phyloP scores from a whole-genome alignment of 2,329 filamentous ascomycete species.

The Verticillium klebahnii region DNA sequence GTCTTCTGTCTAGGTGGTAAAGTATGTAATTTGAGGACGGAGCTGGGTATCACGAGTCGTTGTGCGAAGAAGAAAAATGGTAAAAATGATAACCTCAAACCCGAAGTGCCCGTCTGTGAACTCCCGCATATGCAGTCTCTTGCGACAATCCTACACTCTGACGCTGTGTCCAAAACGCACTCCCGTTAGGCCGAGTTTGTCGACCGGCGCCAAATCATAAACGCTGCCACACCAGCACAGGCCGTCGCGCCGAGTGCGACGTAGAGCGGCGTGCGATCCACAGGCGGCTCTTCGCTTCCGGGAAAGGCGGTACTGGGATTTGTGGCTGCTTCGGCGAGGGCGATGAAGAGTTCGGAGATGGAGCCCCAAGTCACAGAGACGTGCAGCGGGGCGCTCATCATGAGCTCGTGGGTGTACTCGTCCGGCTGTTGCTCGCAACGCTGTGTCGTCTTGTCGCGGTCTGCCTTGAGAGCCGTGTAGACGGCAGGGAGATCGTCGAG shows the following conservation, averaged over 20 bases:
- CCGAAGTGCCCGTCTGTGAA: slow-evolving; percentile 5
- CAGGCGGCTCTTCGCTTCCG: slow-evolving; percentile 79
- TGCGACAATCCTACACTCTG: background rate
- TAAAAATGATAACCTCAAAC: background rate
- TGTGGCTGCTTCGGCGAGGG: slow-evolving; percentile 84
- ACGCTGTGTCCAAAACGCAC: background rate
- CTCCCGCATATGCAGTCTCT: background rate
- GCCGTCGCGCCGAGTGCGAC: slow-evolving; percentile 73
- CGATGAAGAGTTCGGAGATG: slow-evolving; percentile 90
- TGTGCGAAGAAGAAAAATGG: background rate
- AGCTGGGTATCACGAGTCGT: slow-evolving; percentile 2
- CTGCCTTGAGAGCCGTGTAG: slow-evolving; percentile 91
- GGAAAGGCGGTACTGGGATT: slow-evolving; percentile 86
- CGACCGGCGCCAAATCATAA: slow-evolving; percentile 61
- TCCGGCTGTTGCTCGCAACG: slow-evolving; percentile 87
- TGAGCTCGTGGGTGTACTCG: slow-evolving; percentile 77
- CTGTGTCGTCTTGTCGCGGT: slow-evolving; percentile 95
- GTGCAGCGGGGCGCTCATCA: slow-evolving; percentile 88
- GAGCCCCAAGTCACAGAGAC: slow-evolving; percentile 93
- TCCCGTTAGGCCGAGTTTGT: slow-evolving; percentile 36
- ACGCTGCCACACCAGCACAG: slow-evolving; percentile 57
- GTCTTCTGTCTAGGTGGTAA: background rate
- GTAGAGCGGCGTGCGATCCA: slow-evolving; percentile 80
- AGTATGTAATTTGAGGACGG: slow-evolving; percentile 1
- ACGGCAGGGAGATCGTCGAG: slow-evolving; percentile 87